phyloP scores from a whole-genome alignment of 306 rosid genomes.

The Ammopiptanthus mongolicus region DNA sequence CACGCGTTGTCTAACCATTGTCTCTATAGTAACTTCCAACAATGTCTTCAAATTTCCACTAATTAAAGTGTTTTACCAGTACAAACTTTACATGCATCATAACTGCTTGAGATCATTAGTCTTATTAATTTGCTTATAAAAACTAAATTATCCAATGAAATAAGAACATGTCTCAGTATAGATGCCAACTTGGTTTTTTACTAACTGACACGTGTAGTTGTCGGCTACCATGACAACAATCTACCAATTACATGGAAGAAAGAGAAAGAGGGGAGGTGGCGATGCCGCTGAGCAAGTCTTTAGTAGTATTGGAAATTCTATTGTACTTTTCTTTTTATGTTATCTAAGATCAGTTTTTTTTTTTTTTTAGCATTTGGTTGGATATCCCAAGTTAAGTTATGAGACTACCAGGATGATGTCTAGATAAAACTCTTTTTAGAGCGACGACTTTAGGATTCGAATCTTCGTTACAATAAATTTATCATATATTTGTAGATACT shows the following conservation, averaged over 20 bases:
- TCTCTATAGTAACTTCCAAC: constrained; percentile 15
- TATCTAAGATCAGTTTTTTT: too few relatives aligned
- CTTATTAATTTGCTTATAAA: neutral
- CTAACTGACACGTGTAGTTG: constrained; percentile 45
- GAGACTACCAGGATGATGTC: too few relatives aligned
- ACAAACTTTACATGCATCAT: neutral
- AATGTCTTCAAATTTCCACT: neutral
- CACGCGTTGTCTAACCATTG: constrained; percentile 37
- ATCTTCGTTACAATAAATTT: too few relatives aligned
- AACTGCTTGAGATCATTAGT: neutral
- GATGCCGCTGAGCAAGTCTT: neutral
- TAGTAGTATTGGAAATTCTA: neutral
- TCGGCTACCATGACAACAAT: constrained; percentile 41
- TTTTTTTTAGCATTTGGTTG: too few relatives aligned
- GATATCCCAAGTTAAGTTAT: too few relatives aligned
- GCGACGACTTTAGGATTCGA: too few relatives aligned
- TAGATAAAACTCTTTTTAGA: too few relatives aligned
- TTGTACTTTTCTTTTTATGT: too few relatives aligned
- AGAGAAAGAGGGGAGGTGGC: constrained; percentile 1
- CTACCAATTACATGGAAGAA: constrained; percentile 22
- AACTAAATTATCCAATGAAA: neutral
- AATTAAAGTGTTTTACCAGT: neutral
- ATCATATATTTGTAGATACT: too few relatives aligned
- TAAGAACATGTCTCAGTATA: neutral
- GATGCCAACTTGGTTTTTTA: constrained; percentile 17